These are phyloP conservation scores for Endoconidiophora laricicola DNA, from an alignment of 2,329 filamentous ascomycete genomes.

Conservation along the genomic window DNA sequence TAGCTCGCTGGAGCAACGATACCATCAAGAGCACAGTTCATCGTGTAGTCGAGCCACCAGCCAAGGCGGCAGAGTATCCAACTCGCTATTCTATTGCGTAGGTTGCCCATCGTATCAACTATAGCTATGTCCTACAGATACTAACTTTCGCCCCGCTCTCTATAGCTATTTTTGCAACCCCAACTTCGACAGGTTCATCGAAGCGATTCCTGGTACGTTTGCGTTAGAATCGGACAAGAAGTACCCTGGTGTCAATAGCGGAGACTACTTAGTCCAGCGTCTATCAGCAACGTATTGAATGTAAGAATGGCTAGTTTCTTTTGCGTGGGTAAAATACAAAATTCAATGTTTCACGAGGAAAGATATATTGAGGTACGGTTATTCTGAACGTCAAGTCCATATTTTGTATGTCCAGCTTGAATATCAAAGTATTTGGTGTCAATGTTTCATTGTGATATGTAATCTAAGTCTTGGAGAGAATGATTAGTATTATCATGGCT, in stretches of 20 bases:
- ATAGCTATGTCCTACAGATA: no score
- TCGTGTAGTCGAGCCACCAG: conserved; percentile 72
- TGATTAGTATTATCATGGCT: no score
- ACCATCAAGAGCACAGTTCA: conserved; percentile 82
- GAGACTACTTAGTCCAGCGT: conserved; percentile 65
- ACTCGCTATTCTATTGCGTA: conserved; percentile 73
- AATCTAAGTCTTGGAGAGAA: no score
- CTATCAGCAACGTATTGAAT: conserved; percentile 54
- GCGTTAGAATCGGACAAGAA: conserved; percentile 50
- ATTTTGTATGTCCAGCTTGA: no score
- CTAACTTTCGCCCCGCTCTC: background rate
- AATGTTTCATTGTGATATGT: background rate
- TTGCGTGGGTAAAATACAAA: background rate
- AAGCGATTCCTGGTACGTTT: conserved; percentile 68
- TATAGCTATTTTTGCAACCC: conserved; percentile 72
- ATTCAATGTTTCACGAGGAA: background rate
- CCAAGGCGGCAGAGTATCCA: conserved; percentile 44
- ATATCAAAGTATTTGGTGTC: background rate
- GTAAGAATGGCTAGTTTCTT: background rate
- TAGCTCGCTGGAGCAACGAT: conserved; percentile 82
- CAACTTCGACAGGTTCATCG: conserved; percentile 58
- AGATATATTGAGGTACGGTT: background rate
- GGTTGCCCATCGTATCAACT: conserved; percentile 17
- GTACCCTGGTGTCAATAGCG: conserved; percentile 61
- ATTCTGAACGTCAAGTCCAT: no score